These are phyloP conservation scores for Whalleya microplaca DNA, from an alignment of 2,329 filamentous ascomycete genomes.

Conservation along the genomic window DNA sequence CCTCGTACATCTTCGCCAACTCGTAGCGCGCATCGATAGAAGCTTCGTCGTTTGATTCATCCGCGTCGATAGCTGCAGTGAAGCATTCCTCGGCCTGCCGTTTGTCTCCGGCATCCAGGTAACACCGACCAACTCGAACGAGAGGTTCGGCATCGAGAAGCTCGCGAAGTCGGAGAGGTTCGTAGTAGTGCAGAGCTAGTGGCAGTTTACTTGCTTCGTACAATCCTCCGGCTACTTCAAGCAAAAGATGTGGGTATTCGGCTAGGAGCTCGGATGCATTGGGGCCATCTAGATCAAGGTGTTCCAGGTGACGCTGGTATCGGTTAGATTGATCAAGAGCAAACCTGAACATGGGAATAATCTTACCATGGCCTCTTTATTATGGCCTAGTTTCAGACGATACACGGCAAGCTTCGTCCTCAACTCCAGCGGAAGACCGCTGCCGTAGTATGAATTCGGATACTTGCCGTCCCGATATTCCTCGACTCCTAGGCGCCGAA, in stretches of 20 bases:
- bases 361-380: constrained; percentile 75
- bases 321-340: constrained; percentile 22
- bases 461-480: constrained; percentile 62
- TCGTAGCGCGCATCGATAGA: constrained; percentile 74
- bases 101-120: constrained; percentile 64
- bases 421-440: constrained; percentile 77
- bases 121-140: constrained; percentile 68
- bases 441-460: constrained; percentile 66
- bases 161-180: constrained; percentile 52
- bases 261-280: constrained; percentile 54
- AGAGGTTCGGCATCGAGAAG: constrained; percentile 56
- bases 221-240: constrained; percentile 62
- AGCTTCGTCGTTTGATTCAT: constrained; percentile 59
- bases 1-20: constrained; percentile 84
- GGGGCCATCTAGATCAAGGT: constrained; percentile 68
- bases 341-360: constrained; percentile 18
- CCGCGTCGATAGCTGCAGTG: constrained; percentile 71
- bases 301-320: constrained; percentile 65
- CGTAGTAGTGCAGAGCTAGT: constrained; percentile 59
- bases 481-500: constrained; percentile 65
- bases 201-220: constrained; percentile 40
- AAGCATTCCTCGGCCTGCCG: constrained; percentile 78
- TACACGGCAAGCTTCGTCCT: constrained; percentile 83
- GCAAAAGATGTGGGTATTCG: constrained; percentile 79
- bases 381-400: constrained; percentile 70